Base-by-base conservation (phyloP, 805 yeast genomes). In the Torulaspora delbrueckii region DNA sequence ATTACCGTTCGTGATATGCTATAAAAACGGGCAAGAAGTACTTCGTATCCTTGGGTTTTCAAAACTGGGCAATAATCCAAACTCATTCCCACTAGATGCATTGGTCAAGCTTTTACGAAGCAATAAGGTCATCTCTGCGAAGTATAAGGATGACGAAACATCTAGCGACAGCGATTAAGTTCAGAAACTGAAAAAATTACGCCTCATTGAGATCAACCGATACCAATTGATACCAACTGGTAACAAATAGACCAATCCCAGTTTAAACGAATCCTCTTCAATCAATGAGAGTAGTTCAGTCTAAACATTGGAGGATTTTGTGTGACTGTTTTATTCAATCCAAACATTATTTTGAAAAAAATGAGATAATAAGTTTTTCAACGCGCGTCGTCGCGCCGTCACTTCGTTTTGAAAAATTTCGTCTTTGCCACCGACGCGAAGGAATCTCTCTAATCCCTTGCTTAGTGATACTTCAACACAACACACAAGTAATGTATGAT, bases 1-100 rank as follows among this genome's bases (percentile, higher is more conserved):
- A 8, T 69, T 87, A 4, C 96, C 96, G 0, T 82, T 81, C 52
- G 80, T 86, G 2, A 63, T 84, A 1, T 69, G 79, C 7, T 87
- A 82, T 57, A 68, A 66, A 9, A 68, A 75, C 30, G 90, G 90
- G 1, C 63, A 72, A 36, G 91, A 85, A 54, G 59, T 69, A 3
- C 72, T 74, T 10, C 66, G 86, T 49, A 57, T 86, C 4, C 73
- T 86, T 4, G 96, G 96, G 5, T 82, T 87, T 56, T 82, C 81
- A 42, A 74, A 76, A 26, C 65, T 86, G 36, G 76, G 79, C 24
- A 71, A 70, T 28, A 67, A 73, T 40, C 66, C 72, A 3, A 71
- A 73, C 41, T 74, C 70, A 33, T 80, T 82, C 54, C 57, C 70
- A 2, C 54, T 76, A 7, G 73, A 69, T 35, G 56, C 70, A 2